Conservation (phyloP, 345 rosid species). For the Clausena lansium region DNA sequence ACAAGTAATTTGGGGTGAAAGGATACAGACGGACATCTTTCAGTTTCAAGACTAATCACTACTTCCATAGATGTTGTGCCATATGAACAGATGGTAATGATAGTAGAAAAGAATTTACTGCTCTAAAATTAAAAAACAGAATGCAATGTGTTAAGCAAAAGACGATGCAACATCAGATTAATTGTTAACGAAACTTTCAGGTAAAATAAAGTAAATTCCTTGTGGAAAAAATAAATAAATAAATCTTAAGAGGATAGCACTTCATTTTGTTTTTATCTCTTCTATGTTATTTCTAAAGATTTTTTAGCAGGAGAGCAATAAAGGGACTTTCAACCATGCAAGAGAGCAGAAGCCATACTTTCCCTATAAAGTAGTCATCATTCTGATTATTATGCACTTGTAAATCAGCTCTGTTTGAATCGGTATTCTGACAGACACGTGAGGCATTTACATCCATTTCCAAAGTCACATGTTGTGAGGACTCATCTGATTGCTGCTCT, state of each 20-base stretch:
- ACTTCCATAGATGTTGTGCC: background rate
- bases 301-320: background rate
- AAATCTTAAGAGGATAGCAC: background rate
- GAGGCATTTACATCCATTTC: constrained; percentile 27
- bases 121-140: background rate
- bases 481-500: constrained; percentile 46
- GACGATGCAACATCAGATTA: background rate
- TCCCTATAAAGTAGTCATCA: constrained; percentile 42
- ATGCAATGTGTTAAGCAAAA: background rate
- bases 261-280: background rate
- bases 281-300: background rate
- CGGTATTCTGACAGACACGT: constrained; percentile 16
- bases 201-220: background rate
- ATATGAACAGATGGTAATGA: background rate
- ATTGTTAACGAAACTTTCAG: no score
- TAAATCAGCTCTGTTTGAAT: constrained; percentile 30
- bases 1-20: background rate
- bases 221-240: no score
- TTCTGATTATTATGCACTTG: constrained; percentile 23
- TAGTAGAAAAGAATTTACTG: background rate
- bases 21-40: background rate
- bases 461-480: constrained; percentile 24
- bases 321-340: background rate
- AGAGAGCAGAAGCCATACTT: constrained; percentile 36
- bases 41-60: background rate